A percentile compares a stretch with the other conserved stretches of the same genome.
phyloP scores from a whole-genome alignment of 176 grass and related monocot species.

The Leersia perrieri region DNA sequence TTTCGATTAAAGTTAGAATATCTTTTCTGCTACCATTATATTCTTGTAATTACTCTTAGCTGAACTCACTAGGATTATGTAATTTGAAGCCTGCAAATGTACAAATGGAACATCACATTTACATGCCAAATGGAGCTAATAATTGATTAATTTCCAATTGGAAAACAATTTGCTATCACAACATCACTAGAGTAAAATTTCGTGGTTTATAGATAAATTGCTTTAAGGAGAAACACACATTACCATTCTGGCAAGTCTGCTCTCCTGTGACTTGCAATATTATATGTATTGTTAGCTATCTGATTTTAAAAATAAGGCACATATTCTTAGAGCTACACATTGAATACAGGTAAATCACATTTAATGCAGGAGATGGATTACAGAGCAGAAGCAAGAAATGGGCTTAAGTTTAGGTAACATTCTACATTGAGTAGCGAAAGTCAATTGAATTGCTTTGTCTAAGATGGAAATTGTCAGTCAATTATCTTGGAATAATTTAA shows the following conservation, averaged over 20 bases:
- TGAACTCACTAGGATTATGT: neutral
- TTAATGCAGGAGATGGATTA: constrained; percentile 99
- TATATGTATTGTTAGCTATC: neutral
- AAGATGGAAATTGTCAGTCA: constrained; percentile 17
- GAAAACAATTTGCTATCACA: neutral
- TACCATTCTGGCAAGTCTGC: constrained; percentile 4
- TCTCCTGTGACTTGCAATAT: constrained; percentile 13
- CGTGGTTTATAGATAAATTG: neutral
- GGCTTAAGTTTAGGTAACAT: constrained; percentile 82
- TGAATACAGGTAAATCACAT: constrained; percentile 99
- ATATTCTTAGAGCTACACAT: constrained; percentile 88
- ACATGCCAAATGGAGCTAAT: neutral
- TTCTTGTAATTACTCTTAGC: neutral
- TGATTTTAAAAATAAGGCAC: constrained; percentile 21
- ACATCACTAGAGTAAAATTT: neutral
- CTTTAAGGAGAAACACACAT: neutral
- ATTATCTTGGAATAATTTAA: neutral
- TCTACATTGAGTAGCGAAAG: constrained; percentile 25
- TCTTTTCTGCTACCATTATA: neutral
- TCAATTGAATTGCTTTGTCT: neutral
- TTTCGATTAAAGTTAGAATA: neutral
- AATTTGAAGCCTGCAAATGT: neutral
- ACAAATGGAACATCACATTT: neutral
- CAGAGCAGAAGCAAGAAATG: constrained; percentile 92
- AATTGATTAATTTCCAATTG: neutral